phyloP scores from a whole-genome alignment of 2,329 filamentous ascomycete species.

The Pseudogymnoascus sp. region DNA sequence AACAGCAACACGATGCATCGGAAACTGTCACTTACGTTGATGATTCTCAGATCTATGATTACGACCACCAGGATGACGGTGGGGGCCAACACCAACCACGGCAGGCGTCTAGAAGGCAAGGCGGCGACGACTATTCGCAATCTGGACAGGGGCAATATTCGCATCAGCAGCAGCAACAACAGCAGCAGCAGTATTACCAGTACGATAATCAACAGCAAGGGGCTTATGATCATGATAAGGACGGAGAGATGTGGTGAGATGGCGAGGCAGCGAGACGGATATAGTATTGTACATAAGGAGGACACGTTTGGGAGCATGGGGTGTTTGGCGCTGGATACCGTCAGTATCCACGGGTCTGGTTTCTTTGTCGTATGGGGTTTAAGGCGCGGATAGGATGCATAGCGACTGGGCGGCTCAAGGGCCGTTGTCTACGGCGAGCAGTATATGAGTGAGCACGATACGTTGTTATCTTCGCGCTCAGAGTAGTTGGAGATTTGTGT shows the following conservation, averaged over 20 bases:
- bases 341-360: conserved; percentile 1
- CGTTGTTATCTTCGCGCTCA: conserved; percentile 6
- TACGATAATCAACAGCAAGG: conserved; percentile 11
- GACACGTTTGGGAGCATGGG: conserved; percentile 7
- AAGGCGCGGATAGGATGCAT: conserved; percentile 5
- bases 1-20: conserved; percentile 28
- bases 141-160: conserved; percentile 19
- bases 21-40: conserved; percentile 40
- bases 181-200: conserved; percentile 13
- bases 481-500: background rate
- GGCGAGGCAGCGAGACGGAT: background rate
- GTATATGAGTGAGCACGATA: conserved; percentile 8
- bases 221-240: conserved; percentile 4
- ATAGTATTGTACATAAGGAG: conserved; percentile 6
- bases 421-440: background rate
- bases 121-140: conserved; percentile 16
- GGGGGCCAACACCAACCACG: conserved; percentile 19
- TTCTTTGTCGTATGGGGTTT: conserved; percentile 3
- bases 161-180: conserved; percentile 18
- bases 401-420: conserved; percentile 7
- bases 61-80: conserved; percentile 36
- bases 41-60: conserved; percentile 46
- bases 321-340: conserved; percentile 7
- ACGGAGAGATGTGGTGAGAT: conserved; percentile 5
- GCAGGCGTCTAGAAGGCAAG: conserved; percentile 14